Conservation (phyloP, 176 grass and related monocot genomes). For the Secale cereale region DNA sequence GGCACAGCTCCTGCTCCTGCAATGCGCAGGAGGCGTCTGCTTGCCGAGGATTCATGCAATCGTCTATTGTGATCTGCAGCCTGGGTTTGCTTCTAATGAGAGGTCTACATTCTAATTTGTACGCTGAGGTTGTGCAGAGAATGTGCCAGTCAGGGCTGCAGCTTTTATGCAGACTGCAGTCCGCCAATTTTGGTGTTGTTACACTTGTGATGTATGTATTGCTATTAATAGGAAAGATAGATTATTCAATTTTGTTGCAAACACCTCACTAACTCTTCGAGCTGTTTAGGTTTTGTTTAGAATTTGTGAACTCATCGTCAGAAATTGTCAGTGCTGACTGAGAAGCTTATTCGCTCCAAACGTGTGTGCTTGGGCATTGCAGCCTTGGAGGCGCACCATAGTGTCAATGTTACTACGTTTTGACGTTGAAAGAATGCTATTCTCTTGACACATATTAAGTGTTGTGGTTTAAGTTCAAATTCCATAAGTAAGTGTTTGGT, state of each 20-base stretch:
- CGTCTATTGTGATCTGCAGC: not conserved
- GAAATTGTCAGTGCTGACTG: not conserved
- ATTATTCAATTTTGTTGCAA: not conserved
- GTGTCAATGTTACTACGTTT: too few species aligned
- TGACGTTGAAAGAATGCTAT: too few species aligned
- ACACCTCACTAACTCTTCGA: not conserved
- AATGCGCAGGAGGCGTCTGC: not conserved
- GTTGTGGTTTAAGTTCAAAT: too few species aligned
- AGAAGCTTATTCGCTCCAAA: not conserved
- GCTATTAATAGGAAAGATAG: not conserved
- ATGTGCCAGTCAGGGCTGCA: not conserved
- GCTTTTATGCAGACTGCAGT: not conserved
- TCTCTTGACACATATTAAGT: too few species aligned
- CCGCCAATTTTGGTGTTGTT: not conserved
- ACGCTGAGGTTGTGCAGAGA: not conserved
- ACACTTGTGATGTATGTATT: not conserved
- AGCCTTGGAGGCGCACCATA: too few species aligned
- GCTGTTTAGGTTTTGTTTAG: not conserved
- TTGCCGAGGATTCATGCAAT: not conserved
- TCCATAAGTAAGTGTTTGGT: too few species aligned
- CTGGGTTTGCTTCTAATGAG: not conserved
- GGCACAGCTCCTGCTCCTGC: not conserved
- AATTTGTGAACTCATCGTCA: not conserved
- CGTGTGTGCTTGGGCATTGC: too few species aligned
- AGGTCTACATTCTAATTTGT: not conserved